A percentile compares a stretch with the other conserved stretches of the same genome.
phyloP scores from a whole-genome alignment of 2,329 filamentous ascomycete species.

The Beauveria caledonica region DNA sequence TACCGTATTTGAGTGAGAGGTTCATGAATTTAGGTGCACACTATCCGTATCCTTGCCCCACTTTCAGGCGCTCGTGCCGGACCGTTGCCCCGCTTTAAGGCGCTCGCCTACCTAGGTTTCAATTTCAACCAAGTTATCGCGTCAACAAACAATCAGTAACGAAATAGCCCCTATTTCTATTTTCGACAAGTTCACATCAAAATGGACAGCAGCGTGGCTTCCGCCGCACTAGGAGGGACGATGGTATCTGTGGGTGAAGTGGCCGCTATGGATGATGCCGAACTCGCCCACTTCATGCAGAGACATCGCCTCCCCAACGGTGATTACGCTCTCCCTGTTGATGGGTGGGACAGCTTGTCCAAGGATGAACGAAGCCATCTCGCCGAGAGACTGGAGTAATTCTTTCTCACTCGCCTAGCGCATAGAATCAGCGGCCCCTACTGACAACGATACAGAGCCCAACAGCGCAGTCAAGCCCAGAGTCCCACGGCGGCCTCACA shows the following conservation, averaged over 20 bases:
- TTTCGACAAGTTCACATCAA: background rate
- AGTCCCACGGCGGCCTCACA: background rate
- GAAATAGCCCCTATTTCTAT: too few species aligned
- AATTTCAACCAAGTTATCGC: background rate
- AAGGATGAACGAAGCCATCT: background rate
- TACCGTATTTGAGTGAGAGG: too few species aligned
- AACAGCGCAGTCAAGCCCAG: background rate
- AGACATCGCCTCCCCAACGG: background rate
- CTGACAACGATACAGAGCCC: background rate
- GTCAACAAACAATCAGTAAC: background rate
- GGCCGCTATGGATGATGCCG: background rate
- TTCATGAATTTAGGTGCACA: too few species aligned
- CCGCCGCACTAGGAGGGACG: too few species aligned
- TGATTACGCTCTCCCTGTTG: background rate
- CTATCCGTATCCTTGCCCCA: too few species aligned
- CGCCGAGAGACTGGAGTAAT: background rate
- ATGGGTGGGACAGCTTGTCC: background rate
- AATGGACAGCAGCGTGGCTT: background rate
- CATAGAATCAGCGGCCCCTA: background rate
- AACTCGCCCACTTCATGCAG: background rate
- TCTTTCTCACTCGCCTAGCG: too few species aligned
- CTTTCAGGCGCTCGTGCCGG: too few species aligned
- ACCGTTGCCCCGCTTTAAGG: too few species aligned
- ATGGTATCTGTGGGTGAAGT: background rate
- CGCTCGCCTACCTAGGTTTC: too few species aligned